A percentile compares a stretch with the other conserved stretches of the same genome.
phyloP scores from a whole-genome alignment of 1,139 yeast genomes.

The Kluyveromyces sp. region DNA sequence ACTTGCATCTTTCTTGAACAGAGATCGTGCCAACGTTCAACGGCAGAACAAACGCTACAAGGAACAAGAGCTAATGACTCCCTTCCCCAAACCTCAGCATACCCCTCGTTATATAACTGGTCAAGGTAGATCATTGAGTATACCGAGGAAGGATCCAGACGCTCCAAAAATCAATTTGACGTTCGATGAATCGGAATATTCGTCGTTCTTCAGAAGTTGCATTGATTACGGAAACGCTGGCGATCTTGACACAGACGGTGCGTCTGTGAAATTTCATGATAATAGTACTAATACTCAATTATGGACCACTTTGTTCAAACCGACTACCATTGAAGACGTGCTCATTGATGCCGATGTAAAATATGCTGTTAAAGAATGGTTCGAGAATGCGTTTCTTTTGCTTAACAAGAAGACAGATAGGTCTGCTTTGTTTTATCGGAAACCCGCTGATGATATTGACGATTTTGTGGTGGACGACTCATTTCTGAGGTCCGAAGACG shows the following conservation, averaged over 20 bases:
- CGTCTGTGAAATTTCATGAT: neutral
- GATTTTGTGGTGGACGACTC: conserved; percentile 42
- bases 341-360: conserved; percentile 30
- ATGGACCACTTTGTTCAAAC: conserved; percentile 45
- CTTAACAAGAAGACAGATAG: conserved; percentile 32
- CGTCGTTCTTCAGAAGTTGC: conserved; percentile 9
- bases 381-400: conserved; percentile 41
- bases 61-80: neutral
- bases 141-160: neutral
- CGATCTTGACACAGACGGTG: neutral
- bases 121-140: neutral
- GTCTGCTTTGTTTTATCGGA: conserved; percentile 33
- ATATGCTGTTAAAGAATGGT: conserved; percentile 40
- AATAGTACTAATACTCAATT: conserved; percentile 11
- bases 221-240: conserved; percentile 4
- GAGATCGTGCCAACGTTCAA: conserved; percentile 1
- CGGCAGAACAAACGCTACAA: conserved; percentile 1
- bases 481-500: conserved; percentile 25
- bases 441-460: conserved; percentile 31
- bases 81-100: conserved; percentile 1
- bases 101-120: neutral
- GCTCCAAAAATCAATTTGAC: neutral
- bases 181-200: conserved; percentile 12
- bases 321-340: conserved; percentile 35
- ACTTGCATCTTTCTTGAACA: conserved; percentile 5